These are phyloP conservation scores for Talaromyces sp. DNA, from an alignment of 2,329 filamentous ascomycete genomes.

Conservation along the genomic window DNA sequence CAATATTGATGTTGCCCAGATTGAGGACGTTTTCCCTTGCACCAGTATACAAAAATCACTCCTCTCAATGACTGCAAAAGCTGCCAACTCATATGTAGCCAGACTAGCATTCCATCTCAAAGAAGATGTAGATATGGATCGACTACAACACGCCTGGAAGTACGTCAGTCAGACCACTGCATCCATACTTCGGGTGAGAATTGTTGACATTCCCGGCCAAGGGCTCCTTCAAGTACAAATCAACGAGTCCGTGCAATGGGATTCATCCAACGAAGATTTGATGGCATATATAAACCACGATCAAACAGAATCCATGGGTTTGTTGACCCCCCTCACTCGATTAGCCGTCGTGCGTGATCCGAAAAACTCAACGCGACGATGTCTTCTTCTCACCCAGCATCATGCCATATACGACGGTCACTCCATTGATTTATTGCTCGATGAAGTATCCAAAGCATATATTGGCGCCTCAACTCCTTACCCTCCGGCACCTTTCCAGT, in stretches of 20 bases:
- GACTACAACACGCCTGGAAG: constrained; percentile 30
- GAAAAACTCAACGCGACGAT: constrained; percentile 23
- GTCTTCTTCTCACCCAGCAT: constrained; percentile 24
- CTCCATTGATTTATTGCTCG: constrained; percentile 71
- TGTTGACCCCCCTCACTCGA: constrained; percentile 34
- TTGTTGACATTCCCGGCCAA: constrained; percentile 34
- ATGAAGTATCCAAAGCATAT: constrained; percentile 65
- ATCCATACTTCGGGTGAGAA: constrained; percentile 13
- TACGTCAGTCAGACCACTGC: not conserved
- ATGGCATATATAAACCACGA: constrained; percentile 27
- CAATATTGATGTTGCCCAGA: not conserved
- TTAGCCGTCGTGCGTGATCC: constrained; percentile 29
- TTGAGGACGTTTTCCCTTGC: constrained; percentile 42
- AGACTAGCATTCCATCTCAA: not conserved
- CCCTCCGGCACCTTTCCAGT: not conserved
- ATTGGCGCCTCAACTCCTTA: constrained; percentile 26
- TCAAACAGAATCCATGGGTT: constrained; percentile 29
- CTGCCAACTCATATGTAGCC: constrained; percentile 42
- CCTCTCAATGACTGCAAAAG: constrained; percentile 44
- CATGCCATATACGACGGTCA: constrained; percentile 90
- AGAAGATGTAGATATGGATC: constrained; percentile 25
- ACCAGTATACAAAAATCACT: constrained; percentile 43
- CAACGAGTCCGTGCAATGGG: not conserved
- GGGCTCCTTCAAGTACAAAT: constrained; percentile 36
- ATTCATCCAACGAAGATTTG: not conserved